phyloP scores from a whole-genome alignment of 768 basidiomycete genomes.

The Cyathus striatus region DNA sequence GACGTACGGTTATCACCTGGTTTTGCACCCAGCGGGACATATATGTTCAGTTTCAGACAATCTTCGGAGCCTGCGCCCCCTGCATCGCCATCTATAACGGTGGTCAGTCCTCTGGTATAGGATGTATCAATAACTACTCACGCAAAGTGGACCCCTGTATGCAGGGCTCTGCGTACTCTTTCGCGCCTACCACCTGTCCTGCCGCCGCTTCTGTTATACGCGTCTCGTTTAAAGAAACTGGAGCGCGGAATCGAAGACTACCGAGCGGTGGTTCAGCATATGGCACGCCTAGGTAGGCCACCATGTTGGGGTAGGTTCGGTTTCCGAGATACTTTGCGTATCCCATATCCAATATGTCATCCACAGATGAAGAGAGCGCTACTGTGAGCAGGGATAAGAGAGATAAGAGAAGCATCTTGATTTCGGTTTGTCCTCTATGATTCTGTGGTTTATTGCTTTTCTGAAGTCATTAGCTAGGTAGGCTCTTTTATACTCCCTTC shows the following conservation, averaged over 20 bases:
- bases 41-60: constrained; percentile 61
- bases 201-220: too few relatives aligned
- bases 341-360: constrained; percentile 36
- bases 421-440: too few relatives aligned
- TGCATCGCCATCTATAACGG: constrained; percentile 42
- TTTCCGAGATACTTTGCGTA: constrained; percentile 58
- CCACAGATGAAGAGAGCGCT: constrained; percentile 3
- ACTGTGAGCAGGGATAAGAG: constrained; percentile 8
- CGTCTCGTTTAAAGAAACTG: too few relatives aligned
- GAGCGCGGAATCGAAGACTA: constrained; percentile 44
- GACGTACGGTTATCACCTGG: constrained; percentile 40
- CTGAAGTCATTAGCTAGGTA: too few relatives aligned
- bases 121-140: background rate
- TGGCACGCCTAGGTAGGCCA: constrained; percentile 53
- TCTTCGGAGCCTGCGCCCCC: constrained; percentile 65
- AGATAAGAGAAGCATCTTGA: constrained; percentile 9
- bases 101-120: background rate
- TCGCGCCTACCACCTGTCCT: constrained; percentile 44
- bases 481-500: too few relatives aligned
- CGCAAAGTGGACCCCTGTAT: constrained; percentile 39
- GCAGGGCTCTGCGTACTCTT: constrained; percentile 50
- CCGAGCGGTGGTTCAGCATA: constrained; percentile 56
- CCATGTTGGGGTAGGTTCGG: constrained; percentile 41
- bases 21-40: constrained; percentile 44
- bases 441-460: too few relatives aligned